Conservation (phyloP, 75 land plant genomes). For the Pinus albicaulis region DNA sequence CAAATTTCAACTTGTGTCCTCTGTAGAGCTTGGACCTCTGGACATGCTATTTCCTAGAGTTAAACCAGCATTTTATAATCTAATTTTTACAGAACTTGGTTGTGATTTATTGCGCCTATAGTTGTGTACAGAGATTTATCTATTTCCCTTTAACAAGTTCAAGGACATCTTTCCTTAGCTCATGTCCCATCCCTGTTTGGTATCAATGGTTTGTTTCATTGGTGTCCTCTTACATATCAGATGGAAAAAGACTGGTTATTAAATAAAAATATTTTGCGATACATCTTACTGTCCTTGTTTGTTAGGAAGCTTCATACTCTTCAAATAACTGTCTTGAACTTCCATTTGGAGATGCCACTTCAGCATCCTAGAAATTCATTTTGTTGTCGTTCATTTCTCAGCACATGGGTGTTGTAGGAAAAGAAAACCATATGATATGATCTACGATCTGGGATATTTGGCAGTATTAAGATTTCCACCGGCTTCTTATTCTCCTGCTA, state of each 20-base stretch:
- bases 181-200: background rate
- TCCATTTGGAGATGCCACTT: background rate
- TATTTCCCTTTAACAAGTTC: background rate
- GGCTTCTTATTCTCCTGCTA: background rate
- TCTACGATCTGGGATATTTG: background rate
- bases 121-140: background rate
- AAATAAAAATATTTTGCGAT: background rate
- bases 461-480: background rate
- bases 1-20: too few species aligned
- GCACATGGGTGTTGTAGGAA: background rate
- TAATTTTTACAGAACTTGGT: too few species aligned
- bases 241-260: background rate
- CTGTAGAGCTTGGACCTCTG: too few species aligned
- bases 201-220: background rate
- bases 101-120: too few species aligned
- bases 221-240: background rate
- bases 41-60: too few species aligned
- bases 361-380: background rate
- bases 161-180: background rate
- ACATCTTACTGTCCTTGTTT: background rate
- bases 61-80: too few species aligned
- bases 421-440: background rate
- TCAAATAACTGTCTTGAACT: background rate
- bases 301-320: background rate
- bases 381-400: background rate